Base-by-base conservation (phyloP, 441 rosid species). In the Erodium moschatum region DNA sequence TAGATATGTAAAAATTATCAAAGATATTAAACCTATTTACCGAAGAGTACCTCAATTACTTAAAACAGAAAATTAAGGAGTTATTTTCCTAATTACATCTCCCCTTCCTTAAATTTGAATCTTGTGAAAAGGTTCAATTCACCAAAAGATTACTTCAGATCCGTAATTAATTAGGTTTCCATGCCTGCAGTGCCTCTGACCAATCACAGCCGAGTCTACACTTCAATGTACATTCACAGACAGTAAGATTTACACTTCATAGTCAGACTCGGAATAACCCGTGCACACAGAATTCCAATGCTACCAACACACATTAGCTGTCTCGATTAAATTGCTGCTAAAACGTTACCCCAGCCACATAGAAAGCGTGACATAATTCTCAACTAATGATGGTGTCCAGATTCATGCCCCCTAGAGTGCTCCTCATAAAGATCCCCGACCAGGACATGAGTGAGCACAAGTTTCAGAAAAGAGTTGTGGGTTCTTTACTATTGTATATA, bases 101-200 rank as follows among this genome's bases (percentile, higher is more conserved):
- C 63, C 63, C 63, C 11, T 58, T 58, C 63, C 19, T 58, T 58
- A 11, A 58, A 56, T 5, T 18, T 19, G 62, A 56, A 56, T 19
- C 63, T 19, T 58, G 29, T 2, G 24, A 58, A 20, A 58, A 58
- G 19, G 27, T 58, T 18, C 63, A 44, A 58, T 58, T 58, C 63
- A 58, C 63, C 29, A 58, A 58, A 58, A 58, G 63, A 19, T 58
- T 20, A 19, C 63, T 58, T 20, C 27, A 58, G 13, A 3, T 19
- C 63, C 27, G 13, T 44, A 44, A 44, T 58, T 58, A 58, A 58
- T 20, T 58, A 58, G 29, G 63, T 58, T 58, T 58, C 63, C 63
- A 58, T 58, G 63, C 7, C 24, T 58, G 63, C 18, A 58, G 7
- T 20, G 18, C 63, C 27, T 58, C 63, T 20, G 21, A 58, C 50